These are phyloP conservation scores for Gentiana dahurica DNA, from an alignment of 257 asterid genomes.

Conservation along the genomic window DNA sequence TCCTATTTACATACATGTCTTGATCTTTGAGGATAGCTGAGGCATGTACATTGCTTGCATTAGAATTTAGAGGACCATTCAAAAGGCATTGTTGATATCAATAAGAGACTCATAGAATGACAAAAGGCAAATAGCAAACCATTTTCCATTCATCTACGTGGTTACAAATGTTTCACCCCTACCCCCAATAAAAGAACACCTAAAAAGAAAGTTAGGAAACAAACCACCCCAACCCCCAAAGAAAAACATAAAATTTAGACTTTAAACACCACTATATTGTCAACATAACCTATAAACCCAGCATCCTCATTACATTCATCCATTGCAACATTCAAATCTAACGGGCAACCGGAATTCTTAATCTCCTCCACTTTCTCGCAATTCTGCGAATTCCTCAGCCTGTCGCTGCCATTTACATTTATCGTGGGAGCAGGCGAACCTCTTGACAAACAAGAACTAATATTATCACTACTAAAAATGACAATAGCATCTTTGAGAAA, in stretches of 20 bases:
- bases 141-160: no score
- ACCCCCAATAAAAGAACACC: slow-evolving; percentile 10
- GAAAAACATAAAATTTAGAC: slow-evolving; percentile 15
- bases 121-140: no score
- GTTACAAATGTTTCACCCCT: slow-evolving; percentile 15
- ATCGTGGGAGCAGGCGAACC: slow-evolving; percentile 11
- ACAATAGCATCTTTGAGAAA: slow-evolving; percentile 59
- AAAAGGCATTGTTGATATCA: no score
- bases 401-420: slow-evolving; percentile 3
- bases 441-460: slow-evolving; percentile 17
- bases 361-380: slow-evolving; percentile 4
- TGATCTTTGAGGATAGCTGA: no score
- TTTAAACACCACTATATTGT: slow-evolving; percentile 44
- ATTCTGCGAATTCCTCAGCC: neutral
- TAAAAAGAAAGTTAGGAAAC: neutral
- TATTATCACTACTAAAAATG: slow-evolving; percentile 43
- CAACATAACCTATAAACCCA: slow-evolving; percentile 45
- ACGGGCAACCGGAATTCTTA: slow-evolving; percentile 13
- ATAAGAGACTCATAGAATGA: no score
- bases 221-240: no score
- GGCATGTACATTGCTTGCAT: no score
- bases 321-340: slow-evolving; percentile 69
- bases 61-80: no score
- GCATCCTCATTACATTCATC: slow-evolving; percentile 19
- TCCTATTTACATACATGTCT: no score